phyloP scores from a whole-genome alignment of 305 asterid genomes.

The Stenogyne calaminthoides region DNA sequence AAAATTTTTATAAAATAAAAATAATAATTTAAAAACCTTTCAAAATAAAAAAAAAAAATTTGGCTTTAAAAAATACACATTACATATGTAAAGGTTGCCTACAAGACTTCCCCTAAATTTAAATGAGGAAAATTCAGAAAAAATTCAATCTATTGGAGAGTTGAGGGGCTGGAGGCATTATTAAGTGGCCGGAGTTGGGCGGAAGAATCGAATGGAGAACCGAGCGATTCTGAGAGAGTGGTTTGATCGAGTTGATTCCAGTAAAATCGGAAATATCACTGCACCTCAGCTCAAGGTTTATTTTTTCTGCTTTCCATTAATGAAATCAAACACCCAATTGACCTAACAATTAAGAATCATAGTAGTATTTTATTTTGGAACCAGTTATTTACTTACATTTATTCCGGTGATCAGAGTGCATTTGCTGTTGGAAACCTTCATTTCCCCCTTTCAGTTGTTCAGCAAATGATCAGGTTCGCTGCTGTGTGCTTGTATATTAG shows the following conservation, averaged over 20 bases:
- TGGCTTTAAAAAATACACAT: too few relatives aligned
- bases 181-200: background rate
- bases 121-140: background rate
- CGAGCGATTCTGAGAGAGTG: constrained; percentile 62
- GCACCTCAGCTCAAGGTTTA: constrained; percentile 77
- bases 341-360: background rate
- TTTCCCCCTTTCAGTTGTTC: constrained; percentile 69
- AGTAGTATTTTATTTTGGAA: too few relatives aligned
- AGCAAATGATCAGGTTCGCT: constrained; percentile 79
- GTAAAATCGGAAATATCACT: constrained; percentile 60
- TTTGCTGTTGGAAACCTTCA: constrained; percentile 72
- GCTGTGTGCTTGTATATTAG: background rate
- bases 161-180: background rate
- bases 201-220: constrained; percentile 49
- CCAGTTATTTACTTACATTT: too few relatives aligned
- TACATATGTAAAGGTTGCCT: too few relatives aligned
- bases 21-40: too few relatives aligned
- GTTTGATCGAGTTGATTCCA: constrained; percentile 82
- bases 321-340: constrained; percentile 15
- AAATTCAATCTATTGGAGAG: background rate
- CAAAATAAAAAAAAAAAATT: too few relatives aligned
- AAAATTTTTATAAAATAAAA: too few relatives aligned
- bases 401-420: constrained; percentile 51
- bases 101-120: too few relatives aligned
- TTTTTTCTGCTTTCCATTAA: background rate